phyloP scores from a whole-genome alignment of 2,329 filamentous ascomycete genomes.

The Trichoderma pleuroti region DNA sequence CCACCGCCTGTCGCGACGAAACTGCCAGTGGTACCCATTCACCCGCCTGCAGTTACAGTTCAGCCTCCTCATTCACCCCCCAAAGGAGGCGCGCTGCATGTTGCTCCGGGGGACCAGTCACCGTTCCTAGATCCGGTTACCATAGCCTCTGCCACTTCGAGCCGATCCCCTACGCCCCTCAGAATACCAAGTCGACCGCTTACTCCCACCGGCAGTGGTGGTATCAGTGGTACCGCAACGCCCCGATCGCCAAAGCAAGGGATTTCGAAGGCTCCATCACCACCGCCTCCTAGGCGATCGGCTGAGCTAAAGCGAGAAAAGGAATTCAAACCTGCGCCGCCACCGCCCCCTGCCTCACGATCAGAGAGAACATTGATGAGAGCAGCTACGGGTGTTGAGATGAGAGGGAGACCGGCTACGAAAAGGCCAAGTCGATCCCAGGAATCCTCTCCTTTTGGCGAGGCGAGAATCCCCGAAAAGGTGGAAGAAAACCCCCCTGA shows the following conservation, averaged over 20 bases:
- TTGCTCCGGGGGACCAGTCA: constrained; percentile 40
- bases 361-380: constrained; percentile 59
- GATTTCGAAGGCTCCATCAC: constrained; percentile 55
- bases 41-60: constrained; percentile 64
- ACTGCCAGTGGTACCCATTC: constrained; percentile 26
- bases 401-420: constrained; percentile 14
- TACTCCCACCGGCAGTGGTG: constrained; percentile 43
- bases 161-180: constrained; percentile 43
- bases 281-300: constrained; percentile 62
- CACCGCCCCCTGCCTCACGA: constrained; percentile 71
- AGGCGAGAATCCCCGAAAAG: constrained; percentile 65
- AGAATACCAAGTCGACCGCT: constrained; percentile 54
- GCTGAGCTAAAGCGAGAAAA: constrained; percentile 52
- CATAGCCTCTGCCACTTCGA: constrained; percentile 38
- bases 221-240: constrained; percentile 20
- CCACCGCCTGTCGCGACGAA: constrained; percentile 25
- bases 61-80: constrained; percentile 69
- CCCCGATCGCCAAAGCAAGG: constrained; percentile 45
- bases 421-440: constrained; percentile 25
- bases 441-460: constrained; percentile 76
- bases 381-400: constrained; percentile 24
- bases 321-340: constrained; percentile 46
- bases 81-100: constrained; percentile 40
- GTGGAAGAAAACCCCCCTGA: constrained; percentile 47
- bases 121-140: constrained; percentile 49